Conservation (phyloP, 2,329 filamentous ascomycete species). For the Alternaria viburni region DNA sequence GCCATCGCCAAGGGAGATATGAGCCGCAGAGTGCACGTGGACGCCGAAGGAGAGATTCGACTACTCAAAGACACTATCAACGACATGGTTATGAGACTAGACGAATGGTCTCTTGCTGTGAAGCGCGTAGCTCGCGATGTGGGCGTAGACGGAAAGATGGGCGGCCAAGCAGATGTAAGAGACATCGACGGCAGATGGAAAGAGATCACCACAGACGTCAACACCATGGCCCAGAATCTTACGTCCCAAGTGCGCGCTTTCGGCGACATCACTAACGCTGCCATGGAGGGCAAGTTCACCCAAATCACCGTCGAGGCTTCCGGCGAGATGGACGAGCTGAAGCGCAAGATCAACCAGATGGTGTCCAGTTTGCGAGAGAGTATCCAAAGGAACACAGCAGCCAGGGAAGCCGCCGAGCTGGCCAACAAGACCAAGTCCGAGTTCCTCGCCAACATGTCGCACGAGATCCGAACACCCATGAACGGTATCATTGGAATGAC, state of each 20-base stretch:
- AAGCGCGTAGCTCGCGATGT: slow-evolving; percentile 96
- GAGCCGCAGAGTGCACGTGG: slow-evolving; percentile 93
- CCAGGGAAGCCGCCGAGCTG: slow-evolving; percentile 92
- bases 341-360: slow-evolving; percentile 99
- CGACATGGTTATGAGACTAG: slow-evolving; percentile 95
- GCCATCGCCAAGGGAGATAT: slow-evolving; percentile 95
- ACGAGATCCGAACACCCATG: slow-evolving; percentile 97
- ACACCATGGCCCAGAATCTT: slow-evolving; percentile 83
- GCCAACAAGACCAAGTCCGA: slow-evolving; percentile 99
- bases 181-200: slow-evolving; percentile 96
- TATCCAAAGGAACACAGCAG: slow-evolving; percentile 95
- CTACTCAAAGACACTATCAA: slow-evolving; percentile 96
- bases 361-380: slow-evolving; percentile 93
- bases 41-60: slow-evolving; percentile 92
- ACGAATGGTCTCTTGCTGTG: slow-evolving; percentile 94
- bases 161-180: slow-evolving; percentile 92
- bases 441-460: slow-evolving; percentile 98
- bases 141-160: slow-evolving; percentile 97
- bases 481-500: slow-evolving; percentile 99
- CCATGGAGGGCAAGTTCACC: slow-evolving; percentile 95
- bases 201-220: slow-evolving; percentile 96
- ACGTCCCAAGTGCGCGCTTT: slow-evolving; percentile 98
- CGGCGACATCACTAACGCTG: slow-evolving; percentile 96
- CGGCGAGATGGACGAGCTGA: slow-evolving; percentile 98
- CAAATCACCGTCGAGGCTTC: slow-evolving; percentile 97